These are phyloP conservation scores for Vaccinium vitisidaea DNA, from an alignment of 148 eudicot genomes.

Conservation along the genomic window DNA sequence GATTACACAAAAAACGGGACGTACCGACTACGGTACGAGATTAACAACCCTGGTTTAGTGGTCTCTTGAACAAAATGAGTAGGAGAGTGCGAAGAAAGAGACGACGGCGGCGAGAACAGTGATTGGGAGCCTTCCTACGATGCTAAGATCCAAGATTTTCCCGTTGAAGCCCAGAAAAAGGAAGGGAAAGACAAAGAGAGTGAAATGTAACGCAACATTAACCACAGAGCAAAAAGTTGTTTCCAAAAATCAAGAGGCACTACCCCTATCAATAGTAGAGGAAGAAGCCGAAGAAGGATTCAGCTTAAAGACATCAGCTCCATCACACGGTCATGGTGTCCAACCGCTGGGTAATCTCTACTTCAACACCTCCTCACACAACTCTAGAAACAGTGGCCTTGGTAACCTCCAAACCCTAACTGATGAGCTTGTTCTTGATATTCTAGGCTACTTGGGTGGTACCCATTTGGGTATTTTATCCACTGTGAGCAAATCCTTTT, in stretches of 20 bases:
- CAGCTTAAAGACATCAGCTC: constrained; percentile 52
- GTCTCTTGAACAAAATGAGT: background rate
- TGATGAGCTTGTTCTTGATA: constrained; percentile 89
- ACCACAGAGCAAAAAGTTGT: constrained; percentile 3
- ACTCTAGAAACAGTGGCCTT: constrained; percentile 77
- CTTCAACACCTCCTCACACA: constrained; percentile 47
- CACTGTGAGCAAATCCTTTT: constrained; percentile 77
- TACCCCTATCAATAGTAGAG: background rate
- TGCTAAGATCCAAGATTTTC: constrained; percentile 47
- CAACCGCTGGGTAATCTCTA: constrained; percentile 86
- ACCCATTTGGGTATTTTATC: constrained; percentile 61
- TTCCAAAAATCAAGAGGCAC: background rate
- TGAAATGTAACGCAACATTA: background rate
- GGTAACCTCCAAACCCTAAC: constrained; percentile 64
- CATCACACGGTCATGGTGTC: constrained; percentile 59
- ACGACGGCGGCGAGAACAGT: background rate
- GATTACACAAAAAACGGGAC: too few species aligned
- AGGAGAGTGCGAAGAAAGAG: background rate
- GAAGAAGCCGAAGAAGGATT: constrained; percentile 46
- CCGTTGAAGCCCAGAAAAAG: constrained; percentile 26
- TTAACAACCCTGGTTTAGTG: too few species aligned
- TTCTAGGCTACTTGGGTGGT: constrained; percentile 66
- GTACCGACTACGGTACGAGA: too few species aligned
- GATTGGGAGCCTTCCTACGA: constrained; percentile 16
- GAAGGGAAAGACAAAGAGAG: constrained; percentile 20